phyloP scores from a whole-genome alignment of 495 filamentous ascomycete genomes.

The Aspergillus asperescens region DNA sequence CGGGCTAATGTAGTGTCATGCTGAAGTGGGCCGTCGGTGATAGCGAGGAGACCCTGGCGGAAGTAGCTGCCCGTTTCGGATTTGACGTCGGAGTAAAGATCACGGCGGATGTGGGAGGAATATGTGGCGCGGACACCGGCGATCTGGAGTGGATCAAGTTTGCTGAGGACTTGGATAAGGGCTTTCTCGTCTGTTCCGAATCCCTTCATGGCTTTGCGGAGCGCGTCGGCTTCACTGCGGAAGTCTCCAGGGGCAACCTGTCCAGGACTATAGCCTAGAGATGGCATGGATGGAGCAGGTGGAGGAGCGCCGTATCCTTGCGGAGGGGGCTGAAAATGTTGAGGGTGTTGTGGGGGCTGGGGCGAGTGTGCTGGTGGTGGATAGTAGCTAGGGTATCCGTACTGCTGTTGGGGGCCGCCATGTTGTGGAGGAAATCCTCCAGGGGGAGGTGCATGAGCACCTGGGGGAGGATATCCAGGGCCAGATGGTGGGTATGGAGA shows the following conservation, averaged over 20 bases:
- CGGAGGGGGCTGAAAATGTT: neutral
- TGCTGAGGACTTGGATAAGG: conserved; percentile 60
- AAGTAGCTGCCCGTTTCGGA: conserved; percentile 72
- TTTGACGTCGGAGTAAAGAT: conserved; percentile 68
- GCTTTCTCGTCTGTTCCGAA: conserved; percentile 80
- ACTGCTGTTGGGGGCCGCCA: conserved; percentile 1
- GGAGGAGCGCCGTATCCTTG: neutral
- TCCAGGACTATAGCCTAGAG: conserved; percentile 56
- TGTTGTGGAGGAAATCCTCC: conserved; percentile 5
- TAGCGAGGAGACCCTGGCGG: conserved; percentile 59
- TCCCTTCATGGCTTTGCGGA: conserved; percentile 84
- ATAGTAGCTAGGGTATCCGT: conserved; percentile 1
- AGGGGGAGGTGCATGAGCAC: conserved; percentile 7
- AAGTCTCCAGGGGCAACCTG: conserved; percentile 61
- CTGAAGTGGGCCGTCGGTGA: conserved; percentile 70
- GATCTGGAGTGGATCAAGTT: conserved; percentile 68
- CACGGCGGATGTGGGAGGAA: conserved; percentile 51
- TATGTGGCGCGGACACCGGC: conserved; percentile 63
- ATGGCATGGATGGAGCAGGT: conserved; percentile 46
- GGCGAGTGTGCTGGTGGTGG: conserved; percentile 8
- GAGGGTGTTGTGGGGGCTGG: conserved; percentile 20
- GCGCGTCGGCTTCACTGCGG: conserved; percentile 56
- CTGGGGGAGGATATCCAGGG: conserved; percentile 12
- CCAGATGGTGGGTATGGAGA: conserved; percentile 19
- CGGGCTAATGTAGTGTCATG: conserved; percentile 62